Conservation (phyloP, 257 asterid genomes). For the Linaria vulgaris region DNA sequence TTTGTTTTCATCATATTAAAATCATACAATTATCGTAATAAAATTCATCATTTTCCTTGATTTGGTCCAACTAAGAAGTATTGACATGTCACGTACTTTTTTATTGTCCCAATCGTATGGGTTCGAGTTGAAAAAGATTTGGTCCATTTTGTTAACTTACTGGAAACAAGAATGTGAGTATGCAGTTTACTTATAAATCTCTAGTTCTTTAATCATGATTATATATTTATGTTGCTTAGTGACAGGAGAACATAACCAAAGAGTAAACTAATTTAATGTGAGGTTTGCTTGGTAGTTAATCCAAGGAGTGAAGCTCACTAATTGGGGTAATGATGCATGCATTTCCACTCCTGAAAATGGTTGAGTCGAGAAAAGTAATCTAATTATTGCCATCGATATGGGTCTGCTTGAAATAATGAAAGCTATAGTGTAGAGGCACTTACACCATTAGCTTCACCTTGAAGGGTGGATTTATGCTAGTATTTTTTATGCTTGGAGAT, state of each 20-base stretch:
- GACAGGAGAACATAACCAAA: too few species aligned
- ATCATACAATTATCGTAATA: too few species aligned
- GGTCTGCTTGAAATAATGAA: not conserved
- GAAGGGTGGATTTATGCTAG: not conserved
- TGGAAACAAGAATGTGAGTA: not conserved
- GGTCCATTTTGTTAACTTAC: not conserved
- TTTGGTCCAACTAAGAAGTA: not conserved
- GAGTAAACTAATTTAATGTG: not conserved
- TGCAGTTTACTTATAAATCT: too few species aligned
- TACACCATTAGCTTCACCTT: not conserved
- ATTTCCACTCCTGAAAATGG: conserved; percentile 19
- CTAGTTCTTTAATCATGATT: too few species aligned
- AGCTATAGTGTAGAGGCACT: not conserved
- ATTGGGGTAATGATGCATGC: conserved; percentile 29
- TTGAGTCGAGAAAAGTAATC: not conserved
- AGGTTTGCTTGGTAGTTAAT: conserved; percentile 42
- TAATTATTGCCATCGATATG: conserved; percentile 19
- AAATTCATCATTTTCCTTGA: not conserved
- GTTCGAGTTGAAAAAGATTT: too few species aligned
- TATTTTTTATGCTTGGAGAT: not conserved
- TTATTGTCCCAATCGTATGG: too few species aligned
- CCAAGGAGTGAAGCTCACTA: conserved; percentile 29
- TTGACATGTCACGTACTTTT: not conserved
- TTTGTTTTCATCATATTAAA: too few species aligned
- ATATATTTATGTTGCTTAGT: too few species aligned